A percentile compares a stretch with the other conserved stretches of the same genome.
Conservation (phyloP, 768 basidiomycete species). For the Kwoniella bestiolae region DNA sequence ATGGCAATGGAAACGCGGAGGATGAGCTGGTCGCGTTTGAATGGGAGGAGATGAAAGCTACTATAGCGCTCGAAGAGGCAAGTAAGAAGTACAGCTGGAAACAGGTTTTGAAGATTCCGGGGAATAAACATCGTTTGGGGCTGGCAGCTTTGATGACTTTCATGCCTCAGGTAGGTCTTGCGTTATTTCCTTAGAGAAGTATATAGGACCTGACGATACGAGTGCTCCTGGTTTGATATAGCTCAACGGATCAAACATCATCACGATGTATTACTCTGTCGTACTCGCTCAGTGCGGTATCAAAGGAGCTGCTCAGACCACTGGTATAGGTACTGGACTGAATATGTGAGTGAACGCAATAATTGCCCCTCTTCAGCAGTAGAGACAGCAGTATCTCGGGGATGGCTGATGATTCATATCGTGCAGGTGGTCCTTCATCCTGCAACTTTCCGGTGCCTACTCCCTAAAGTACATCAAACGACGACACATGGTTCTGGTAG, state of each 20-base stretch:
- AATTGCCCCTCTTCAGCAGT: no score
- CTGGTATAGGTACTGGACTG: constrained; percentile 6
- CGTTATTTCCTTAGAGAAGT: background rate
- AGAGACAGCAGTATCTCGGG: no score
- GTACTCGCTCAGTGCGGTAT: constrained; percentile 7
- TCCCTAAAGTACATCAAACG: constrained; percentile 18
- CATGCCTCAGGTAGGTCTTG: constrained; percentile 3
- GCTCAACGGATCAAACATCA: constrained; percentile 8
- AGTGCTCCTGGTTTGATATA: background rate
- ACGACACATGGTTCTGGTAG: constrained; percentile 17
- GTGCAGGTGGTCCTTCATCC: background rate
- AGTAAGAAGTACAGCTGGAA: constrained; percentile 63
- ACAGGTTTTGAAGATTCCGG: constrained; percentile 66
- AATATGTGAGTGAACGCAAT: constrained; percentile 1
- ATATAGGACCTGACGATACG: no score
- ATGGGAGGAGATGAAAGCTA: constrained; percentile 67
- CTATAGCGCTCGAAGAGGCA: constrained; percentile 68
- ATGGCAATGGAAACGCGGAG: constrained; percentile 70
- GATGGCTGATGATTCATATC: no score
- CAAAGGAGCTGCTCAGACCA: background rate
- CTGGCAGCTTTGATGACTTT: background rate
- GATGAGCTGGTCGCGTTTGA: constrained; percentile 60
- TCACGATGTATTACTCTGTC: constrained; percentile 14
- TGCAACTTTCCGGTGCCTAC: constrained; percentile 6
- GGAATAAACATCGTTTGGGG: constrained; percentile 72